These are phyloP conservation scores for Cladorrhinum samala DNA, from an alignment of 495 filamentous ascomycete species.

Conservation along the genomic window DNA sequence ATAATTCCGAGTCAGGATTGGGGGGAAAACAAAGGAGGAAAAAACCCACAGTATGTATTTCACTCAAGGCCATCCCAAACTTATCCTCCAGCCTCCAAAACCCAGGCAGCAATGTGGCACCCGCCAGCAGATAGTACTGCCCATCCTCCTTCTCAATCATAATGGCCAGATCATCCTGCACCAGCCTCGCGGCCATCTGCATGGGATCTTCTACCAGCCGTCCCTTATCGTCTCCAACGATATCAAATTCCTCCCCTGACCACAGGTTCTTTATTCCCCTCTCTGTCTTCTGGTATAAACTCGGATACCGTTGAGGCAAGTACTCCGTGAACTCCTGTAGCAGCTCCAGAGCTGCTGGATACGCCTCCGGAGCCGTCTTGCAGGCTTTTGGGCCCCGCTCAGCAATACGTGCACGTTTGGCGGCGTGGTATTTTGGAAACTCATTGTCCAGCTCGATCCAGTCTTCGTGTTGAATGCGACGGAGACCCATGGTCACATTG, in stretches of 20 bases:
- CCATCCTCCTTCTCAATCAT: constrained; percentile 78
- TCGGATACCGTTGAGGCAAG: constrained; percentile 75
- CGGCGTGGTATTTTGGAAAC: constrained; percentile 67
- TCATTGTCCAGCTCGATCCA: constrained; percentile 92
- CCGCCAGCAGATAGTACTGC: constrained; percentile 80
- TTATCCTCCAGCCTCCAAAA: constrained; percentile 88
- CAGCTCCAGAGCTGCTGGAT: constrained; percentile 71
- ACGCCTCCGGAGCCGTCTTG: constrained; percentile 66
- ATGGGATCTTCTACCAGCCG: constrained; percentile 79
- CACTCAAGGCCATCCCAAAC: constrained; percentile 72
- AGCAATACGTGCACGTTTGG: constrained; percentile 63
- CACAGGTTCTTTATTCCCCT: constrained; percentile 65
- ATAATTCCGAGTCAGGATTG: too few species aligned
- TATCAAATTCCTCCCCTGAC: constrained; percentile 70
- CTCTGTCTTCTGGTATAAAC: constrained; percentile 57
- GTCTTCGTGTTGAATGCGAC: constrained; percentile 69
- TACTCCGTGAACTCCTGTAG: constrained; percentile 70
- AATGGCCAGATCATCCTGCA: constrained; percentile 82
- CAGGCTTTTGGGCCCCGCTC: constrained; percentile 68
- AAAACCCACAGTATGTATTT: constrained; percentile 61
- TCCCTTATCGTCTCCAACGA: constrained; percentile 39
- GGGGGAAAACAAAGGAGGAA: background rate
- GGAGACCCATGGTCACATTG: constrained; percentile 78
- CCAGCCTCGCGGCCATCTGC: constrained; percentile 62
- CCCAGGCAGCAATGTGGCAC: constrained; percentile 70